These are phyloP conservation scores for Lanmaoa pseudosensibilis DNA, from an alignment of 768 basidiomycete species.

Conservation along the genomic window DNA sequence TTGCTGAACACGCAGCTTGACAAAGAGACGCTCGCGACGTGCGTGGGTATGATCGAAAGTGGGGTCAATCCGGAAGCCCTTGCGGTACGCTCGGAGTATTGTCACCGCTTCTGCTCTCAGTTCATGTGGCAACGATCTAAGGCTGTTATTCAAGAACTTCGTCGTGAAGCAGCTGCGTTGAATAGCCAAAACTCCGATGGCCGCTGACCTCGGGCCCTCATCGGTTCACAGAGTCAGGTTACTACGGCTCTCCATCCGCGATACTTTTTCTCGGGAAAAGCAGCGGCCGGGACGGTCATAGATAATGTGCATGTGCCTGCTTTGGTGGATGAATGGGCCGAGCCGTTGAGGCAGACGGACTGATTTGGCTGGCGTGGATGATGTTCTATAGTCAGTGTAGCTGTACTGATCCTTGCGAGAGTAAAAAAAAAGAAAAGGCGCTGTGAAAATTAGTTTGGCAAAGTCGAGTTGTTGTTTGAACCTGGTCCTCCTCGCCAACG, in stretches of 20 bases:
- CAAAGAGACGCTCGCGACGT: conserved; percentile 89
- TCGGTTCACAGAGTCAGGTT: not conserved
- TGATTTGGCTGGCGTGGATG: conserved; percentile 18
- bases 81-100: conserved; percentile 55
- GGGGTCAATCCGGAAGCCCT: conserved; percentile 92
- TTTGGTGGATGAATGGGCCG: conserved; percentile 3
- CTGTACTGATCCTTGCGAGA: not conserved
- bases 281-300: not conserved
- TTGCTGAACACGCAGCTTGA: conserved; percentile 84
- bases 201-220: conserved; percentile 14
- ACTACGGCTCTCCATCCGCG: not conserved
- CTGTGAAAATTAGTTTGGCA: conserved; percentile 15
- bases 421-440: not conserved
- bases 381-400: conserved; percentile 22
- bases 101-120: not conserved
- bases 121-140: conserved; percentile 31
- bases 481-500: conserved; percentile 1
- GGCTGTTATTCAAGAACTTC: conserved; percentile 84
- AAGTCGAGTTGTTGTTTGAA: not conserved
- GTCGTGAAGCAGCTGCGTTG: conserved; percentile 59
- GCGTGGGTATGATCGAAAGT: conserved; percentile 88
- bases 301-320: conserved; percentile 17
- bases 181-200: conserved; percentile 31
- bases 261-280: not conserved
- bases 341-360: conserved; percentile 17